Percentiles rank a stretch among this genome's conserved stretches.
Evolutionary conservation across 768 basidiomycete species (phyloP).

Genomic region (Heimioporus sp.): DNA sequence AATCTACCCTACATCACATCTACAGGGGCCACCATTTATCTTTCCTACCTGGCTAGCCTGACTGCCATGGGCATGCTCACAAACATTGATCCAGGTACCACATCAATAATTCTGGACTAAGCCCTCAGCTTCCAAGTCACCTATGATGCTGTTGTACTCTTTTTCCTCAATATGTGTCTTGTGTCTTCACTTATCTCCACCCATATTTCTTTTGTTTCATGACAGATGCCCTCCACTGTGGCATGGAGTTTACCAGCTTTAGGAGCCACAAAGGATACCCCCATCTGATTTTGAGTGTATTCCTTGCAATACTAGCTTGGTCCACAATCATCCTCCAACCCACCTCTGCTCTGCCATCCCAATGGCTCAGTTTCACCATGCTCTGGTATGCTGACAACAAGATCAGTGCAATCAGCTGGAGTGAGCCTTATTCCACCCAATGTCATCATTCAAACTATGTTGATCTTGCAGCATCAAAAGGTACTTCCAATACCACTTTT

Average conservation of each 20-base stretch:
- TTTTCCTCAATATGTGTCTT: conserved; percentile 75
- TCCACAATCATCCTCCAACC: conserved; percentile 83
- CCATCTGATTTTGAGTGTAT: conserved; percentile 77
- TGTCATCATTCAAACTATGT: not conserved
- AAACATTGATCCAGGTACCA: conserved; percentile 74
- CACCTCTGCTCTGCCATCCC: conserved; percentile 70
- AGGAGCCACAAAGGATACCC: conserved; percentile 81
- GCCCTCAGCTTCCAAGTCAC: conserved; percentile 86
- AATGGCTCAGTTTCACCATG: conserved; percentile 90
- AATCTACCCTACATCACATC: conserved; percentile 87
- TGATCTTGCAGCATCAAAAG: conserved; percentile 64
- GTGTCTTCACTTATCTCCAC: not conserved
- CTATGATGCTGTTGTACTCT: conserved; percentile 92
- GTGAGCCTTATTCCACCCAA: conserved; percentile 45
- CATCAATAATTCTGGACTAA: conserved; percentile 75
- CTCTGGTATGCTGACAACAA: conserved; percentile 83
- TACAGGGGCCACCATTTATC: conserved; percentile 72
- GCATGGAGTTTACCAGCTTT: conserved; percentile 87
- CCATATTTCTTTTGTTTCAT: conserved; percentile 1
- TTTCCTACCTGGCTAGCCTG: conserved; percentile 76
- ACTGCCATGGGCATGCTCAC: conserved; percentile 54
- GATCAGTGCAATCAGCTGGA: conserved; percentile 81
- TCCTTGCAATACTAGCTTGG: conserved; percentile 87
- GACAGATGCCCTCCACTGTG: conserved; percentile 85
- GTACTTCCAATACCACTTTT: conserved; percentile 98